Base-by-base conservation (phyloP, 2,329 filamentous ascomycete species). In the Cladobotryum mycophilum region DNA sequence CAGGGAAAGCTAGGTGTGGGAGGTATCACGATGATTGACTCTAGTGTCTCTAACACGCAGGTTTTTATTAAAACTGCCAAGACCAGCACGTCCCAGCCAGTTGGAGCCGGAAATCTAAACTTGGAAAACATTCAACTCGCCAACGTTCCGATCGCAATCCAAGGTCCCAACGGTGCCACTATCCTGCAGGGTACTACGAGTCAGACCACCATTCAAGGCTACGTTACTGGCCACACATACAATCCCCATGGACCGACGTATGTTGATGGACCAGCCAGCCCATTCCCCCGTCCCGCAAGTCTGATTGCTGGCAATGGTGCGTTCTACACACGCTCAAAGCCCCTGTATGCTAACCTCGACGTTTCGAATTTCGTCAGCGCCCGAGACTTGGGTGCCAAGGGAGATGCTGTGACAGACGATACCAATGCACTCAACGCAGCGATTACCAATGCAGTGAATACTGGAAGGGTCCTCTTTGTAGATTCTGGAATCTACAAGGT, bases 11-110 rank as follows among this genome's bases (percentile, higher is more conserved):
- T 30, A 30, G 25, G 25, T 8, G 25, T 30, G 8, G 25, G 25
- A 47, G 70, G 88, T 0, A 80, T 91, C 20, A 75, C 88, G 35
- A 68, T 95, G 33, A 72, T 91, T 42, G 89, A 95, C 70, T 88
- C 84, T 68, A 78, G 76, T 49, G 82, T 93, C 54, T 76, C 70
- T 25, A 80, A 84, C 64, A 87, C 86, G 1, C 75, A 76, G 1
- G 77, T 81, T 6, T 89, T 84, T 47, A 77, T 95, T 58, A 78
- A 82, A 48, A 86, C 25, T 30, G 25, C 86, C 15, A 46, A 25
- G 34, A 46, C 17, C 1, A 13, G 7, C 44, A 37, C 44, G 17
- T 46, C 44, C 17, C 13, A n/a, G n/a, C 44, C 44, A 9, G 33
- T 37, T 7, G 17, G 17, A 46, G 44, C 17, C 3, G 44, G 43